Evolutionary conservation across 306 rosid genomes (phyloP), one percentile per base, ranked within the genome.

Genomic region (Mucuna pruriens): DNA sequence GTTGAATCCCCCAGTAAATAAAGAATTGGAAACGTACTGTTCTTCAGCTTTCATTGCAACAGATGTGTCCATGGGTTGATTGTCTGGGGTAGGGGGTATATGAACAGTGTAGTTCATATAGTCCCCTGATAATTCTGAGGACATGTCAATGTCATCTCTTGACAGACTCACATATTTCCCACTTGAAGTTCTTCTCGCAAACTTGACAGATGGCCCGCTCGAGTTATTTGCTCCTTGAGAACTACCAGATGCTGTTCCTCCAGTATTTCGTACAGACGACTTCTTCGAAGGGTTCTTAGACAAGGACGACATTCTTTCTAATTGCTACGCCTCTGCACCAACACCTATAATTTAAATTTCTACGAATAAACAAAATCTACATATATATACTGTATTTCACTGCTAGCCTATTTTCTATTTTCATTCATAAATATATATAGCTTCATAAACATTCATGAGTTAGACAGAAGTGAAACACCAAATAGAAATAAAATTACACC

Each of bases 51-150:
- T 94, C 61, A 83, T 88, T 0, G 97, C 97, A 2, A 92, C 85
- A 0, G 97, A 91, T 2, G 91, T 26, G 26, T 91, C 97, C 92
- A 88, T 91, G 0, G 97, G 97, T 20, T 94, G 92, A 71, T 94
- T 92, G 52, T 92, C 98, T 0, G 97, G 97, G 0, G 98, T 94
- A 0, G 98, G 91, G 1, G 98, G 97, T 83, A 94, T 92, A 63
- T 92, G 97, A 11, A 94, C 98, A 0, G 97, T 94, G 84, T 94
- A 94, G 80, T 92, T 92, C 89, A 87, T 91, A 40, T 92, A 94
- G 49, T 94, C 97, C 11, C 86, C 91, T 0, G 97, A 87, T 2
- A 86, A 9, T 1, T 94, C 98, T 8, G 90, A 90, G 0, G 97
- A 91, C 91, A 83, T 90, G 45, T 94, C 97, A n/a, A 94, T 85